Conservation (phyloP, 2,329 filamentous ascomycete species). For the Phialemoniopsis sp. region DNA sequence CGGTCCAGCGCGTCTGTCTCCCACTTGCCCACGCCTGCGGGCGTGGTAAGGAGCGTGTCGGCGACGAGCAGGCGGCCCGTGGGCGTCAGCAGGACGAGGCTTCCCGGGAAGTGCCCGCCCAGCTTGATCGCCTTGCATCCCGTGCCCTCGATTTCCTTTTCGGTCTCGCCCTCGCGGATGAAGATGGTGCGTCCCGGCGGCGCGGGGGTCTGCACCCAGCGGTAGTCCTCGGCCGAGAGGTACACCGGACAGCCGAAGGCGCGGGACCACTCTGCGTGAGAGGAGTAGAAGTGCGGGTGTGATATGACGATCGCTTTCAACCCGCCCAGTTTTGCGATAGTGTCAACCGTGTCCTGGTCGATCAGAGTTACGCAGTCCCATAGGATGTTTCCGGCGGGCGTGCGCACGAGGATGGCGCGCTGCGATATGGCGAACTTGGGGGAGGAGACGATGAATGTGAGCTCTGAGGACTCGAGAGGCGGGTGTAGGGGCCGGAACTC, state of each 20-base stretch:
- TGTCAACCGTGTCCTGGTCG: constrained; percentile 56
- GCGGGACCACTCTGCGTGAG: constrained; percentile 69
- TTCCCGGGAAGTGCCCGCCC: constrained; percentile 78
- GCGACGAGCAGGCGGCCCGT: constrained; percentile 63
- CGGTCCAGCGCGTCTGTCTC: constrained; percentile 32
- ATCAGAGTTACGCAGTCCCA: constrained; percentile 76
- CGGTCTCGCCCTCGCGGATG: constrained; percentile 33
- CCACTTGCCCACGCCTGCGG: constrained; percentile 49
- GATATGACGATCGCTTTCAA: constrained; percentile 69
- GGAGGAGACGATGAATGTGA: constrained; percentile 42
- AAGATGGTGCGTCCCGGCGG: constrained; percentile 31
- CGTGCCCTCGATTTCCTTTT: constrained; percentile 33
- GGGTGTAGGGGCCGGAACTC: constrained; percentile 39
- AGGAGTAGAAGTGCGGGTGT: constrained; percentile 81
- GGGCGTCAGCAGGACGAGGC: constrained; percentile 58
- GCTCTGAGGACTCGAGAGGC: constrained; percentile 10
- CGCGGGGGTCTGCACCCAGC: constrained; percentile 49
- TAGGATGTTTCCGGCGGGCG: constrained; percentile 61
- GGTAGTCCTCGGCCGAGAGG: constrained; percentile 57
- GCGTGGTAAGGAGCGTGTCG: constrained; percentile 72
- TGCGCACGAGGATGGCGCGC: constrained; percentile 65
- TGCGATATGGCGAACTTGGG: constrained; percentile 72
- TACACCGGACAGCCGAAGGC: constrained; percentile 69
- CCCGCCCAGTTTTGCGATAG: constrained; percentile 58
- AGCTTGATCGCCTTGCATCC: constrained; percentile 61